Conservation (phyloP, 2,329 filamentous ascomycete genomes). For the Purpureocillium lavendulum region DNA sequence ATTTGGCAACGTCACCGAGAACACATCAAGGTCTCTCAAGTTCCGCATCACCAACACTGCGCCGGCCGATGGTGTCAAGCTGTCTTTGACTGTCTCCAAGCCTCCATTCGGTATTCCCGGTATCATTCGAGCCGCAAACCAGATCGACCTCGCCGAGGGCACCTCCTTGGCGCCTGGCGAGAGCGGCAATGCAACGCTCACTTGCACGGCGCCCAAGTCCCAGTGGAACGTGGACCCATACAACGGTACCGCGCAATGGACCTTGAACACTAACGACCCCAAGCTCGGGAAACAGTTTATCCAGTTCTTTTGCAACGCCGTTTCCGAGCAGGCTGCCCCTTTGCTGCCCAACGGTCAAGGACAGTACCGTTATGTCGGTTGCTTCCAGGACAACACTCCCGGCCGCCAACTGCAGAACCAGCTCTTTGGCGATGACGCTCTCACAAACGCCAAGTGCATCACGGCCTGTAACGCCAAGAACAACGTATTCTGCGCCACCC, state of each 20-base stretch:
- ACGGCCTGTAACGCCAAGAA: constrained; percentile 26
- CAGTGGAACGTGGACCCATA: constrained; percentile 49
- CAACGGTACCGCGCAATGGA: constrained; percentile 40
- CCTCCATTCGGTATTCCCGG: constrained; percentile 48
- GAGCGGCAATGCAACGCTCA: constrained; percentile 41
- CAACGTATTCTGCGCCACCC: constrained; percentile 36
- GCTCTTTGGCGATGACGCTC: constrained; percentile 29
- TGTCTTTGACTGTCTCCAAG: constrained; percentile 52
- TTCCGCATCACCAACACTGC: constrained; percentile 47
- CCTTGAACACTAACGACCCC: constrained; percentile 48
- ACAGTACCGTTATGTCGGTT: constrained; percentile 44
- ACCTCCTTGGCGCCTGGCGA: constrained; percentile 39
- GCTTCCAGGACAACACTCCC: constrained; percentile 48
- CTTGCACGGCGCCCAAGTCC: constrained; percentile 46
- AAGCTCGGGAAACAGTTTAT: constrained; percentile 42
- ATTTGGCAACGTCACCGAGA: constrained; percentile 48
- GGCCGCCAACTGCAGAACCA: constrained; percentile 38
- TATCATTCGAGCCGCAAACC: constrained; percentile 45
- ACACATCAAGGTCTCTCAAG: constrained; percentile 35
- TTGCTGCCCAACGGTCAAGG: constrained; percentile 33
- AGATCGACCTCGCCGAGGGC: constrained; percentile 50
- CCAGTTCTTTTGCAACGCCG: constrained; percentile 41
- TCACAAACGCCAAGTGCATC: constrained; percentile 37
- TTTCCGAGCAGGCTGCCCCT: constrained; percentile 44
- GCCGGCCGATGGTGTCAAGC: constrained; percentile 30